Conservation (phyloP, 2,329 filamentous ascomycete species). For the Pleomassaria siparia region DNA sequence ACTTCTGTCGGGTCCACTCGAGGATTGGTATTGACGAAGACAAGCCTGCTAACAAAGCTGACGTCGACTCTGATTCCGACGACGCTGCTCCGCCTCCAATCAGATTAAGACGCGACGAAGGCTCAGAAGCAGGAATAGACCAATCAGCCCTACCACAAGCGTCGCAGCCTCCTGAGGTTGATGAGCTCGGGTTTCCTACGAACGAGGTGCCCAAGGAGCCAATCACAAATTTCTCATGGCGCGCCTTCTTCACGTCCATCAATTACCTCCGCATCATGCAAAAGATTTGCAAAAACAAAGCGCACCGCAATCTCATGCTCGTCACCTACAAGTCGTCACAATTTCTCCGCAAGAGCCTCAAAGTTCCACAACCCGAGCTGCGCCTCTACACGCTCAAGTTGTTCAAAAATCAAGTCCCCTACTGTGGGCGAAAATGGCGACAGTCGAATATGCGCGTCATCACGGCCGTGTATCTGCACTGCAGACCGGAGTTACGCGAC, state of each 20-base stretch:
- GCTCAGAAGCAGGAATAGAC: conserved; percentile 20
- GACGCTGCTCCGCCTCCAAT: conserved; percentile 84
- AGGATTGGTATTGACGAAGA: conserved; percentile 54
- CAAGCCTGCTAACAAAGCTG: conserved; percentile 19
- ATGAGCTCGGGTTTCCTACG: conserved; percentile 83
- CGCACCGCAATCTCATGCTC: conserved; percentile 88
- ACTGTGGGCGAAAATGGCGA: conserved; percentile 96
- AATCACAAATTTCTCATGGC: conserved; percentile 87
- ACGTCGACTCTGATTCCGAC: conserved; percentile 47
- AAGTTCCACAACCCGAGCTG: conserved; percentile 83
- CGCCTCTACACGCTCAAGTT: conserved; percentile 95
- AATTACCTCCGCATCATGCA: conserved; percentile 96
- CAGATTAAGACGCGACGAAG: conserved; percentile 54
- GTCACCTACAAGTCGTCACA: conserved; percentile 95
- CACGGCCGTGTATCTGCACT: conserved; percentile 93
- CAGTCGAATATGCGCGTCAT: conserved; percentile 99
- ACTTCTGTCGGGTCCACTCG: conserved; percentile 77
- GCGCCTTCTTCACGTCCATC: conserved; percentile 93
- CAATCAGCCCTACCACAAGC: conserved; percentile 28
- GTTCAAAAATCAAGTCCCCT: conserved; percentile 98
- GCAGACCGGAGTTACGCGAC: conserved; percentile 86
- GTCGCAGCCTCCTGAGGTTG: conserved; percentile 60
- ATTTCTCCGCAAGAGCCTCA: conserved; percentile 87
- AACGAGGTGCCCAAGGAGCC: conserved; percentile 70
- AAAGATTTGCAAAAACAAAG: conserved; percentile 94